Percentiles rank a stretch among this genome's conserved stretches.
Conservation (phyloP, 192 early-diverging fungal genomes). For the Dispira simplex region DNA sequence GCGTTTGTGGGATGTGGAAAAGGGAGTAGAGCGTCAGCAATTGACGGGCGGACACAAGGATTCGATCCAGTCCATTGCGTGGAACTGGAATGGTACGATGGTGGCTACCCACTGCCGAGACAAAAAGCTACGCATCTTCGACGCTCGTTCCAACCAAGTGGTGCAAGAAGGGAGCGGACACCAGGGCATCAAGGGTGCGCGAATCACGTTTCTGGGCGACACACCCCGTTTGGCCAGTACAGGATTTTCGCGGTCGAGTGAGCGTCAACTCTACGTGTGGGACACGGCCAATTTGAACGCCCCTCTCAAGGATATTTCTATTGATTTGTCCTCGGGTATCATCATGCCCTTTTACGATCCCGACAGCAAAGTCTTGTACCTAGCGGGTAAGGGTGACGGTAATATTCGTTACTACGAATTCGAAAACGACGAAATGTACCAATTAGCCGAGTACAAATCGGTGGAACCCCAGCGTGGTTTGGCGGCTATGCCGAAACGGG, state of each 20-base stretch:
- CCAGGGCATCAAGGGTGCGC: slow-evolving; percentile 92
- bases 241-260: slow-evolving; percentile 84
- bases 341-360: slow-evolving; percentile 94
- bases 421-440: slow-evolving; percentile 82
- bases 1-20: slow-evolving; percentile 90
- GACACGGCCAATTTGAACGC: slow-evolving; percentile 43
- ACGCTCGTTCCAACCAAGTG: slow-evolving; percentile 74
- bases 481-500: slow-evolving; percentile 86
- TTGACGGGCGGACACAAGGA: slow-evolving; percentile 71
- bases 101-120: slow-evolving; percentile 90
- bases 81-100: slow-evolving; percentile 73
- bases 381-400: slow-evolving; percentile 97
- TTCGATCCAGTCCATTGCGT: slow-evolving; percentile 80
- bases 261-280: slow-evolving; percentile 93
- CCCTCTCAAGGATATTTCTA: slow-evolving; percentile 55
- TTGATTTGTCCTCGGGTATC: slow-evolving; percentile 90
- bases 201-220: slow-evolving; percentile 81
- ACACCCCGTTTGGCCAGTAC: slow-evolving; percentile 71
- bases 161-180: slow-evolving; percentile 72
- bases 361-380: slow-evolving; percentile 79
- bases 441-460: slow-evolving; percentile 79
- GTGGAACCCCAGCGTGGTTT: slow-evolving; percentile 88
- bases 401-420: slow-evolving; percentile 99
- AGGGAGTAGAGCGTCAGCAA: slow-evolving; percentile 52
- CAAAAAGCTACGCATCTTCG: slow-evolving; percentile 90